Conservation (phyloP, 768 basidiomycete genomes). For the Lactarius evosmus region DNA sequence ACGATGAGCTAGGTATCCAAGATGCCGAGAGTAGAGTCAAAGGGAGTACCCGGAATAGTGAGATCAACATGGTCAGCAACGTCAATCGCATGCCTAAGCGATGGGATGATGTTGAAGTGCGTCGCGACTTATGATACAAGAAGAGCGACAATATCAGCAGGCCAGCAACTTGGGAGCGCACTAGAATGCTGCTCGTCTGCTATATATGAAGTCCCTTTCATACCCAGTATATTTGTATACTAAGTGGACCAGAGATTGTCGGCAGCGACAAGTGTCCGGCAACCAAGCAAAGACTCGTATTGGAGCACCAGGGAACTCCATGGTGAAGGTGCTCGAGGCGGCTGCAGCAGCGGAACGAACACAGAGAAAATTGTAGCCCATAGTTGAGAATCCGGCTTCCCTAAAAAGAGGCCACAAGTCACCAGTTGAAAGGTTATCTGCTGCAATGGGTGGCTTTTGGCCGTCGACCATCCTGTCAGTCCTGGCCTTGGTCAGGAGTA, state of each 20-base stretch:
- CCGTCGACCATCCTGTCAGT: constrained; percentile 24
- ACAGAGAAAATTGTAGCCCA: constrained; percentile 22
- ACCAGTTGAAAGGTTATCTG: constrained; percentile 40
- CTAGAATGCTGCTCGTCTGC: constrained; percentile 27
- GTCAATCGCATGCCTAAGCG: constrained; percentile 27
- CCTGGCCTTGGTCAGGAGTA: constrained; percentile 27
- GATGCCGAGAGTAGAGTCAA: constrained; percentile 32
- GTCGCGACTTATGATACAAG: constrained; percentile 33
- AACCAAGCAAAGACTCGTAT: constrained; percentile 36
- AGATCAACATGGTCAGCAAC: constrained; percentile 30
- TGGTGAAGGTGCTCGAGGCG: constrained; percentile 34
- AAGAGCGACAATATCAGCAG: constrained; percentile 37
- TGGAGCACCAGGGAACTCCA: constrained; percentile 40
- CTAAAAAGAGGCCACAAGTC: constrained; percentile 42
- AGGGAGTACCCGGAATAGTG: constrained; percentile 35
- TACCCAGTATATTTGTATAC: constrained; percentile 1
- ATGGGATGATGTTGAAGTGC: constrained; percentile 24
- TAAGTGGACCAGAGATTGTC: constrained; percentile 39
- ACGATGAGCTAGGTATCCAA: constrained; percentile 36
- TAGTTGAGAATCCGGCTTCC: background rate
- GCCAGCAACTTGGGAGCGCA: constrained; percentile 37
- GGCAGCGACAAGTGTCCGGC: constrained; percentile 31
- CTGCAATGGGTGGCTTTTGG: constrained; percentile 38
- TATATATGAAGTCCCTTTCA: background rate
- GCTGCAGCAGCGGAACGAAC: constrained; percentile 37